Evolutionary conservation across 129 eudicot species (phyloP).

Genomic region (Mikania micrantha): DNA sequence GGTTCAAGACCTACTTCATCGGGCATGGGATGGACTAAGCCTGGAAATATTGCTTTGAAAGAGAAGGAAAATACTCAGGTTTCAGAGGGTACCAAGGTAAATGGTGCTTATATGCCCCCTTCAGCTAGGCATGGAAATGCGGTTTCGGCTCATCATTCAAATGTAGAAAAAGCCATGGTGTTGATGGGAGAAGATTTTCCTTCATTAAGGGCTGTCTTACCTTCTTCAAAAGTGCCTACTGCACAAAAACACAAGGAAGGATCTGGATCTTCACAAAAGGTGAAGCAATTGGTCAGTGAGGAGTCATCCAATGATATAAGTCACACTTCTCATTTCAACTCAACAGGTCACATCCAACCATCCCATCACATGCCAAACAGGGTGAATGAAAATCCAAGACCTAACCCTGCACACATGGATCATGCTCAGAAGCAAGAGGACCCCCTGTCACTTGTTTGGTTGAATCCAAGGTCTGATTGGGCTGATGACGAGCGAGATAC

Average conservation of each 20-base stretch:
- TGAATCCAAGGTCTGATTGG: constrained; percentile 97
- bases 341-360: constrained; percentile 41
- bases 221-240: constrained; percentile 38
- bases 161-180: constrained; percentile 50
- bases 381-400: constrained; percentile 28
- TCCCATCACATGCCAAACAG: constrained; percentile 29
- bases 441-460: constrained; percentile 59
- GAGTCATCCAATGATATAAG: constrained; percentile 45
- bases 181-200: constrained; percentile 99
- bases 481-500: constrained; percentile 99
- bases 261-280: constrained; percentile 44
- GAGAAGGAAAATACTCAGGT: constrained; percentile 41
- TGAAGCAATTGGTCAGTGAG: constrained; percentile 43
- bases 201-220: constrained; percentile 72
- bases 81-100: constrained; percentile 25
- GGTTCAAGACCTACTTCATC: constrained; percentile 66
- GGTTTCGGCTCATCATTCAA: constrained; percentile 26
- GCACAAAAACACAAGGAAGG: constrained; percentile 64
- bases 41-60: constrained; percentile 43
- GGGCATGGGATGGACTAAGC: constrained; percentile 88
- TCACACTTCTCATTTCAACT: constrained; percentile 28
- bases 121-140: constrained; percentile 45
- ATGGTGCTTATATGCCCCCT: constrained; percentile 60
- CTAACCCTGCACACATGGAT: constrained; percentile 29
- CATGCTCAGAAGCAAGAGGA: constrained; percentile 53